phyloP scores from a whole-genome alignment of 495 filamentous ascomycete species.

The Rhypophila decipiens region DNA sequence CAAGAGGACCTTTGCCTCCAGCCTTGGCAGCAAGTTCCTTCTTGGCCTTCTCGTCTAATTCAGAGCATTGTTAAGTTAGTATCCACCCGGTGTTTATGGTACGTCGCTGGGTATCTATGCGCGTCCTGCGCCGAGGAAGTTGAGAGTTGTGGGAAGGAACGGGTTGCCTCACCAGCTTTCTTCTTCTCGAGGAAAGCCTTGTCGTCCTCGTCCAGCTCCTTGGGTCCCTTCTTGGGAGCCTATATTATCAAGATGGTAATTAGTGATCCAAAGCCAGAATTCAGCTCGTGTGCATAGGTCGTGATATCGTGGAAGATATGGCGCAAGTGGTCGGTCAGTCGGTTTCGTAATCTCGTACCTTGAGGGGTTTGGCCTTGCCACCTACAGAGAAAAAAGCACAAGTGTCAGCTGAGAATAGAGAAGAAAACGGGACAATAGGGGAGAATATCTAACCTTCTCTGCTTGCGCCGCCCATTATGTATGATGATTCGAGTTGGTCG shows the following conservation, averaged over 20 bases:
- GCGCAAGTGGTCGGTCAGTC: background rate
- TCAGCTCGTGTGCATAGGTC: background rate
- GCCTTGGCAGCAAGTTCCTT: constrained; percentile 64
- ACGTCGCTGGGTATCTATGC: background rate
- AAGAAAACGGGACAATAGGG: background rate
- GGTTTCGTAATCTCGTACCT: constrained; percentile 31
- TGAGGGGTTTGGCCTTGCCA: constrained; percentile 81
- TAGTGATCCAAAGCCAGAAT: too few relatives aligned
- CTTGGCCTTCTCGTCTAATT: constrained; percentile 67
- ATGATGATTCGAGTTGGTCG: background rate
- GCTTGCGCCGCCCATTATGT: constrained; percentile 59
- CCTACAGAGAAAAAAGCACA: constrained; percentile 38
- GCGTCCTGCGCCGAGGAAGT: background rate
- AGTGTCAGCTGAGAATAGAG: constrained; percentile 1
- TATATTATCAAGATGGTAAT: too few relatives aligned
- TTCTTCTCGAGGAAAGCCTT: constrained; percentile 69
- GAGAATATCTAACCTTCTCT: constrained; percentile 61
- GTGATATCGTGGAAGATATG: background rate
- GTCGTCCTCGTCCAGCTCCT: constrained; percentile 72
- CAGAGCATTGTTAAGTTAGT: too few relatives aligned
- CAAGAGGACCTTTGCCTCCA: constrained; percentile 48
- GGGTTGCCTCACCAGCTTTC: constrained; percentile 51
- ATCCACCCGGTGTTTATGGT: constrained; percentile 10
- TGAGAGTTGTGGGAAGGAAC: background rate
- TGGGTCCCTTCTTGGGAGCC: constrained; percentile 66